Percentiles rank a stretch among this genome's conserved stretches.
phyloP scores from a whole-genome alignment of 1,139 yeast species.

The Pichia sp. region DNA sequence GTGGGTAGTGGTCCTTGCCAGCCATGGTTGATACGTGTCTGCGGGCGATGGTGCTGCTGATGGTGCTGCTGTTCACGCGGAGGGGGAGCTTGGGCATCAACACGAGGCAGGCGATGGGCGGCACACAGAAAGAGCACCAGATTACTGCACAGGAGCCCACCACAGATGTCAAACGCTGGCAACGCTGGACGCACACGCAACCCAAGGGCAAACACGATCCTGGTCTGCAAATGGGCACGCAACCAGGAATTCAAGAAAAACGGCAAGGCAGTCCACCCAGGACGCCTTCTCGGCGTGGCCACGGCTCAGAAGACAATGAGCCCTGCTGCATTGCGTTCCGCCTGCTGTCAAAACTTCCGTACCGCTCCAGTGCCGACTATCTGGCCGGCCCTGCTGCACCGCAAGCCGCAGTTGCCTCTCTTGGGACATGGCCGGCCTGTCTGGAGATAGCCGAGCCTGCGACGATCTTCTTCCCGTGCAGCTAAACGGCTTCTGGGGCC shows the following conservation, averaged over 20 bases:
- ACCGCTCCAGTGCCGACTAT: not conserved
- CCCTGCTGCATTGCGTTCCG: too few relatives aligned
- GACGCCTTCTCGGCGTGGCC: too few relatives aligned
- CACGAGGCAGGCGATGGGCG: too few relatives aligned
- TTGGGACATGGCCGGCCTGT: too few relatives aligned
- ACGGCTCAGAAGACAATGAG: too few relatives aligned
- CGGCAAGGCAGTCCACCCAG: too few relatives aligned
- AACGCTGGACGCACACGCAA: too few relatives aligned
- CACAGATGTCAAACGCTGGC: not conserved
- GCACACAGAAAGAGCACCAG: too few relatives aligned
- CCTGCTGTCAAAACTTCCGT: not conserved
- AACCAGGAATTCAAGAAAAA: too few relatives aligned
- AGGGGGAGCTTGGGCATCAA: not conserved
- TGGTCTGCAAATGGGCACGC: too few relatives aligned
- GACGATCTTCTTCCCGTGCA: not conserved
- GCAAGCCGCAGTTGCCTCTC: too few relatives aligned
- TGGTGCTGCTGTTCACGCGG: not conserved
- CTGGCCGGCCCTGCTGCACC: not conserved
- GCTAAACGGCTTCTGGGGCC: not conserved
- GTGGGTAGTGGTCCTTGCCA: constrained; percentile 19
- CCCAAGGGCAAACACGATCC: too few relatives aligned
- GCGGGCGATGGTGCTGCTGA: not conserved
- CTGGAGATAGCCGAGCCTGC: not conserved
- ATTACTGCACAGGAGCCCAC: not conserved
- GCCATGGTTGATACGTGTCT: constrained; percentile 3